phyloP scores from a whole-genome alignment of 2,329 filamentous ascomycete genomes.

The Paracorniculantispora psalliotae region DNA sequence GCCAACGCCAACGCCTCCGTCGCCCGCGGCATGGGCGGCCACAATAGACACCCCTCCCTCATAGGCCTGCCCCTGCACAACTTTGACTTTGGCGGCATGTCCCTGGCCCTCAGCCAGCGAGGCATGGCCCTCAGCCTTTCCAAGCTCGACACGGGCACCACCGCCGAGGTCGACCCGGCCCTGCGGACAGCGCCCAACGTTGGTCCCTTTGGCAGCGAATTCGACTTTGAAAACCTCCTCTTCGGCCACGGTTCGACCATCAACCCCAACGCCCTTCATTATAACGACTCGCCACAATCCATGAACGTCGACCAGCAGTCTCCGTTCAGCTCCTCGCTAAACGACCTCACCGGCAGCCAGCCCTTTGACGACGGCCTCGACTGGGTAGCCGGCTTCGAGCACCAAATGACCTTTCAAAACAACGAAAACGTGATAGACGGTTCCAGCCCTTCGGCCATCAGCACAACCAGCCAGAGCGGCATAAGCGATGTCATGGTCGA shows the following conservation, averaged over 20 bases:
- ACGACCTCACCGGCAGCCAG: slow-evolving; percentile 53
- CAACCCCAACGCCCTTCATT: slow-evolving; percentile 74
- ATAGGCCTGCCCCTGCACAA: slow-evolving; percentile 58
- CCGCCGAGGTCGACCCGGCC: slow-evolving; percentile 60
- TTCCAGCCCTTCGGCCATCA: slow-evolving; percentile 93
- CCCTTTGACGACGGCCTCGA: slow-evolving; percentile 74
- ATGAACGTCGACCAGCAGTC: slow-evolving; percentile 59
- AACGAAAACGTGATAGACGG: slow-evolving; percentile 83
- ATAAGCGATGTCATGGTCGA: slow-evolving; percentile 91
- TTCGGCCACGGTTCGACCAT: slow-evolving; percentile 65
- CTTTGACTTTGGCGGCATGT: slow-evolving; percentile 67
- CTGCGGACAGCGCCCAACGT: slow-evolving; percentile 72
- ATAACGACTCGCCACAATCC: slow-evolving; percentile 69
- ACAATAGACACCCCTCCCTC: slow-evolving; percentile 70
- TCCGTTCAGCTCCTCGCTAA: slow-evolving; percentile 52
- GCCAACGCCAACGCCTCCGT: slow-evolving; percentile 53
- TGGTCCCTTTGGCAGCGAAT: slow-evolving; percentile 59
- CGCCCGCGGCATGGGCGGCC: slow-evolving; percentile 47
- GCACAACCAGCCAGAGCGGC: slow-evolving; percentile 85
- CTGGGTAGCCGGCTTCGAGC: slow-evolving; percentile 77
- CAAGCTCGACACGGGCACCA: slow-evolving; percentile 74
- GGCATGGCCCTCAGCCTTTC: slow-evolving; percentile 64
- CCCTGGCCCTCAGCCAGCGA: slow-evolving; percentile 60
- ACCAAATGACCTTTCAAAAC: slow-evolving; percentile 63
- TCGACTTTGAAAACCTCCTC: slow-evolving; percentile 63